Conservation (phyloP, 2,329 filamentous ascomycete genomes). For the Penicillium crustosum region DNA sequence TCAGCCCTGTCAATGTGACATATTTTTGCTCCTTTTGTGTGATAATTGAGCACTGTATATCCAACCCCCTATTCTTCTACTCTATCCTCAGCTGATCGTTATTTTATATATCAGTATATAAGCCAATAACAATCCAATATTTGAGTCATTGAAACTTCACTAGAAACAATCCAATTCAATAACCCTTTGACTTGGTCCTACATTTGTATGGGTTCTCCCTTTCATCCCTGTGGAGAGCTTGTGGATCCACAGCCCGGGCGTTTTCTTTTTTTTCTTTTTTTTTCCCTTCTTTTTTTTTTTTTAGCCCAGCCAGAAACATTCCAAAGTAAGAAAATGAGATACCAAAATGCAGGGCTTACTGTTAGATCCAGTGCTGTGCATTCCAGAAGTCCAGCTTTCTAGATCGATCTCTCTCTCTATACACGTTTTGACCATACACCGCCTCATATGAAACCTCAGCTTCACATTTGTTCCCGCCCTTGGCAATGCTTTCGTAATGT, state of each 20-base stretch:
- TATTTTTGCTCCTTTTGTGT: not conserved
- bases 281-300: too few relatives aligned
- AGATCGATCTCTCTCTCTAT: not conserved
- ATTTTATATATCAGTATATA: not conserved
- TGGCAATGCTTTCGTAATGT: slow-evolving; percentile 18
- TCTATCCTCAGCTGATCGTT: not conserved
- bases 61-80: slow-evolving; percentile 1
- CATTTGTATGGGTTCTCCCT: slow-evolving; percentile 6
- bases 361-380: not conserved
- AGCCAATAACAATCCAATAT: not conserved
- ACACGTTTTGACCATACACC: slow-evolving; percentile 3
- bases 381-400: not conserved
- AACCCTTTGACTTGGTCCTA: not conserved
- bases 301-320: not conserved
- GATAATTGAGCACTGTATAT: not conserved
- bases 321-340: not conserved
- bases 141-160: not conserved
- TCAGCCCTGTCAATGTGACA: slow-evolving; percentile 9
- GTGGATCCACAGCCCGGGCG: not conserved
- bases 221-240: slow-evolving; percentile 4
- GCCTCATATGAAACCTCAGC: not conserved
- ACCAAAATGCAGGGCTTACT: not conserved
- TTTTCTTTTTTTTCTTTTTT: not conserved
- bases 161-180: slow-evolving; percentile 9
- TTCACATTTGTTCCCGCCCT: not conserved